phyloP scores from a whole-genome alignment of 305 asterid species.

The Solanum aculeatissimum region DNA sequence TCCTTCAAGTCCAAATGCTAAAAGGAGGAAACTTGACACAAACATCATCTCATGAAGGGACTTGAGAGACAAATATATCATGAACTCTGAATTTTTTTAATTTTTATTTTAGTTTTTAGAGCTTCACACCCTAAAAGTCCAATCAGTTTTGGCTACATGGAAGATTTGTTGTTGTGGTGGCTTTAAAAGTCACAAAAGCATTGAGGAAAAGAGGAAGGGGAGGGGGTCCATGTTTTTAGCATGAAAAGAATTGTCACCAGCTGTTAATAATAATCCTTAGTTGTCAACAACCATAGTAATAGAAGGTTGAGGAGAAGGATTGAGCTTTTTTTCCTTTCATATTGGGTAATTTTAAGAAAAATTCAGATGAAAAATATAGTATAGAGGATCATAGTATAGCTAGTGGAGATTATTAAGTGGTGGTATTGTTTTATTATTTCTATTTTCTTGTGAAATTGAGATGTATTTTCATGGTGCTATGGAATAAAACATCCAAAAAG shows the following conservation, averaged over 20 bases:
- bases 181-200: constrained; percentile 1
- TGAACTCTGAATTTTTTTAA: constrained; percentile 3
- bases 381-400: not conserved
- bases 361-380: not conserved
- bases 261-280: constrained; percentile 9
- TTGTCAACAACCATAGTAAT: constrained; percentile 18
- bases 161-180: constrained; percentile 16
- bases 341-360: not conserved
- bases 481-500: not conserved
- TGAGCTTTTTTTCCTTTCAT: not conserved
- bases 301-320: constrained; percentile 2
- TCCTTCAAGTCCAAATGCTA: constrained; percentile 34
- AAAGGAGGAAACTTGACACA: constrained; percentile 45
- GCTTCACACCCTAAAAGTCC: constrained; percentile 9
- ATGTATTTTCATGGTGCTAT: not conserved
- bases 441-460: not conserved
- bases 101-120: not conserved
- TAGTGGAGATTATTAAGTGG: not conserved
- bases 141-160: constrained; percentile 29
- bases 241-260: constrained; percentile 29
- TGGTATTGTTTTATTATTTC: not conserved
- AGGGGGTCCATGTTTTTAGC: constrained; percentile 14
- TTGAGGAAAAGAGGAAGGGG: not conserved
- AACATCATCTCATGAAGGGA: constrained; percentile 1
- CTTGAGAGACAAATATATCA: not conserved